These are phyloP conservation scores for Wickerhamomyces sp. DNA, from an alignment of 1,139 yeast genomes.

Conservation along the genomic window DNA sequence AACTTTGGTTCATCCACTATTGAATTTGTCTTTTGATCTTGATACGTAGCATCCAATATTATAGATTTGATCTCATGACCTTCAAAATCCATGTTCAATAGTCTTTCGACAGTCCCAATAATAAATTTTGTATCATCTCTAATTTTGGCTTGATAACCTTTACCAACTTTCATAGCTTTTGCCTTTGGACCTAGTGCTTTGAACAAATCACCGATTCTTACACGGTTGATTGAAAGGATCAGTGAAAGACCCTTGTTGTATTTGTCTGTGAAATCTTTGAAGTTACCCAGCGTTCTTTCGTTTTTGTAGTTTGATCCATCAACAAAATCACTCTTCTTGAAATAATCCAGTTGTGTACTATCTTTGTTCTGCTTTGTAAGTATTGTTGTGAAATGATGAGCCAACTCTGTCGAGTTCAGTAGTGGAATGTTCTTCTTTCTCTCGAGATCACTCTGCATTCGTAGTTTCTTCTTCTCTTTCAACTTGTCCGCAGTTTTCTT, in stretches of 20 bases:
- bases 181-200: conserved; percentile 23
- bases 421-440: conserved; percentile 15
- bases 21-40: conserved; percentile 21
- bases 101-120: conserved; percentile 23
- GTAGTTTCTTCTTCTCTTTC: conserved; percentile 22
- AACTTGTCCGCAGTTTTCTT: conserved; percentile 21
- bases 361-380: conserved; percentile 17
- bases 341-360: conserved; percentile 23
- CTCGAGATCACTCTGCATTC: conserved; percentile 19
- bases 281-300: conserved; percentile 18
- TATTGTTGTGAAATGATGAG: conserved; percentile 20
- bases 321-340: conserved; percentile 23
- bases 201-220: conserved; percentile 23
- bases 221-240: conserved; percentile 17
- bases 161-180: conserved; percentile 22
- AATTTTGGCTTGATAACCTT: conserved; percentile 21
- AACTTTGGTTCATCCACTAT: conserved; percentile 21
- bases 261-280: conserved; percentile 23
- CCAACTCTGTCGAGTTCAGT: conserved; percentile 16
- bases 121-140: conserved; percentile 22
- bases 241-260: conserved; percentile 24
- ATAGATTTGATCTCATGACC: conserved; percentile 19
- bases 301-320: conserved; percentile 24
- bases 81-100: conserved; percentile 14
- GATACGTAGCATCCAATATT: conserved; percentile 22